Percentiles rank a stretch among this genome's conserved stretches.
These are phyloP conservation scores for Penicillium flavigenum DNA, from an alignment of 495 filamentous ascomycete genomes.

Conservation along the genomic window DNA sequence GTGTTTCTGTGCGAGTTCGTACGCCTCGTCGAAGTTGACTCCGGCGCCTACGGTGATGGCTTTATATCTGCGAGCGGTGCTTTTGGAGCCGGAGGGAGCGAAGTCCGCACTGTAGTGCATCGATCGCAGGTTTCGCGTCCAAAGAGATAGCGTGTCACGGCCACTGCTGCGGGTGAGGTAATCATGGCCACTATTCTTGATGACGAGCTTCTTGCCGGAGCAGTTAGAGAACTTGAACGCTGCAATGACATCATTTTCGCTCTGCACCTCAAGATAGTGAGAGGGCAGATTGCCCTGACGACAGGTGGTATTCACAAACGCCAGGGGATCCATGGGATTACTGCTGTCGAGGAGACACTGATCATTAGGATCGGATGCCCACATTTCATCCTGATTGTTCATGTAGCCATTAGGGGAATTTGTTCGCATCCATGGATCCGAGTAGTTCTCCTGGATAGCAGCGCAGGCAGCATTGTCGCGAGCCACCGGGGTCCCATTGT, in stretches of 20 bases:
- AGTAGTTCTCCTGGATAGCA: slow-evolving; percentile 34
- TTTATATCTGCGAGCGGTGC: slow-evolving; percentile 10
- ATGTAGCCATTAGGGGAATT: slow-evolving; percentile 34
- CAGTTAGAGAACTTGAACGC: slow-evolving; percentile 17
- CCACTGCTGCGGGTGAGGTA: slow-evolving; percentile 55
- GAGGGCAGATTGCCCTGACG: background rate
- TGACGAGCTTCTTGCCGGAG: slow-evolving; percentile 20
- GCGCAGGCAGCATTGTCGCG: background rate
- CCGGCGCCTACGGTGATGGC: slow-evolving; percentile 52
- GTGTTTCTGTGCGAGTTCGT: slow-evolving; percentile 33
- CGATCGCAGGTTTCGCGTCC: slow-evolving; percentile 52
- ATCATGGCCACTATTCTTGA: slow-evolving; percentile 60
- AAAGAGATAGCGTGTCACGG: slow-evolving; percentile 48
- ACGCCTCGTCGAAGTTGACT: slow-evolving; percentile 47
- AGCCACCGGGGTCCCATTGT: background rate
- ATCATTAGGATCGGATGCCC: slow-evolving; percentile 33
- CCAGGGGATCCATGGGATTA: slow-evolving; percentile 12
- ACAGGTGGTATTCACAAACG: background rate
- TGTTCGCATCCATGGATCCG: slow-evolving; percentile 27
- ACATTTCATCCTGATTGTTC: slow-evolving; percentile 42
- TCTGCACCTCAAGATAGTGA: background rate
- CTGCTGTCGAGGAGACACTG: slow-evolving; percentile 40
- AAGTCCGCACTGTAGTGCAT: slow-evolving; percentile 26
- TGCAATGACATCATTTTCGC: background rate
- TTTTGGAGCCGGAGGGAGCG: background rate